These are phyloP conservation scores for Chrysopogon serrulatus DNA, from an alignment of 176 grass and related monocot genomes.

Conservation along the genomic window DNA sequence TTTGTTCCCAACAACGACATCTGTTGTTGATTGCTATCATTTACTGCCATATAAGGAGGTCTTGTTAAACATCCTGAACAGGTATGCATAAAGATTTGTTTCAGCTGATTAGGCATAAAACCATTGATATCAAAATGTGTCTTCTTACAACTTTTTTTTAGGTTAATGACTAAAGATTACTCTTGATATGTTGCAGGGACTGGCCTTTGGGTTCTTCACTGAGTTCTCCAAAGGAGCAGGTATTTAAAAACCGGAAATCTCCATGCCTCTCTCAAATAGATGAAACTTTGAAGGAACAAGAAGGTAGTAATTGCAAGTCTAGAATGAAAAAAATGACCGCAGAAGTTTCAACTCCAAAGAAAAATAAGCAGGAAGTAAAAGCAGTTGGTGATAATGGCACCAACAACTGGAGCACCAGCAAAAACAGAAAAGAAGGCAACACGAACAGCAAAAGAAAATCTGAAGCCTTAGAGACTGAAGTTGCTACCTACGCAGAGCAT, in stretches of 20 bases:
- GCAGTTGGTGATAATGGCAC: not conserved
- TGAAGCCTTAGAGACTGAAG: not conserved
- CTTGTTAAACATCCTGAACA: conserved; percentile 22
- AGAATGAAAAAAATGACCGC: not conserved
- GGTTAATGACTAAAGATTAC: conserved; percentile 1
- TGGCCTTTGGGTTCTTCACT: conserved; percentile 6
- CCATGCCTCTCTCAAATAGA: conserved; percentile 20
- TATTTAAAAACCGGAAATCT: conserved; percentile 2
- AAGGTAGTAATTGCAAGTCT: conserved; percentile 31
- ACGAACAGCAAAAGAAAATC: conserved; percentile 26
- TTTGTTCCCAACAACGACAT: conserved; percentile 13
- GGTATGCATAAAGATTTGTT: conserved; percentile 39
- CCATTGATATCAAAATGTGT: not conserved
- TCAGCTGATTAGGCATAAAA: not conserved
- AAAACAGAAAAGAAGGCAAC: conserved; percentile 3
- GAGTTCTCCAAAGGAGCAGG: not conserved
- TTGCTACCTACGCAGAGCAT: not conserved
- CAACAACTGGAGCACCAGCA: not conserved
- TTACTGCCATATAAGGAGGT: conserved; percentile 57
- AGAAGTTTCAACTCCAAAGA: conserved; percentile 10
- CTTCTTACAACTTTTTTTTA: not conserved
- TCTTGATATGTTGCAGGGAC: conserved; percentile 31
- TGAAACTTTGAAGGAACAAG: conserved; percentile 30
- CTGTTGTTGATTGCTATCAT: conserved; percentile 48
- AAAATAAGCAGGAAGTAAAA: conserved; percentile 20